Conservation (phyloP, 2,329 filamentous ascomycete genomes). For the Neonectria coccinea region DNA sequence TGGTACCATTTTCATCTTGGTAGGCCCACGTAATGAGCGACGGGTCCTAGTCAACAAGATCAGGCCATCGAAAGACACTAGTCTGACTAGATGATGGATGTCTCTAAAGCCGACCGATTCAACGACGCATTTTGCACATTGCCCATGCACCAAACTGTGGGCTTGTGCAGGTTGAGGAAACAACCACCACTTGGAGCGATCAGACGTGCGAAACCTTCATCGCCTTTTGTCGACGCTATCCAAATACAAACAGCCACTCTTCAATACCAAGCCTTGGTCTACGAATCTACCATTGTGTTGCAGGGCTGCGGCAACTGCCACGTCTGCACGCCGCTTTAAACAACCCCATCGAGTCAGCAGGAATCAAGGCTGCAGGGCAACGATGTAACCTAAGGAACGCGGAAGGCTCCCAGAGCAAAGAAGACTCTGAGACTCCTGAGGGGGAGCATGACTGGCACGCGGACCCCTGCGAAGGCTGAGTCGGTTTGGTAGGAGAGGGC, state of each 20-base stretch:
- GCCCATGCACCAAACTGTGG: constrained; percentile 29
- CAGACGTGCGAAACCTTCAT: constrained; percentile 25
- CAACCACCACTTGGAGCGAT: constrained; percentile 36
- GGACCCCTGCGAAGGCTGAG: constrained; percentile 43
- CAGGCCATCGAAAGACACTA: constrained; percentile 40
- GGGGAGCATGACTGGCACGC: constrained; percentile 36
- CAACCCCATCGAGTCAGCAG: constrained; percentile 14
- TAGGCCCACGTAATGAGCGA: constrained; percentile 29
- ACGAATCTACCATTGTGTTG: background rate
- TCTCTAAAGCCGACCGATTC: constrained; percentile 33
- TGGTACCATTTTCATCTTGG: constrained; percentile 17
- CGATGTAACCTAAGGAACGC: constrained; percentile 28
- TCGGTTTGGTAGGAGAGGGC: constrained; percentile 37
- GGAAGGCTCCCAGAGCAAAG: constrained; percentile 14
- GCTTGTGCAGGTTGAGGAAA: constrained; percentile 35
- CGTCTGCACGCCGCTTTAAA: constrained; percentile 23
- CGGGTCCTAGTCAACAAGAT: constrained; percentile 27
- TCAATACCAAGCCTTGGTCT: background rate
- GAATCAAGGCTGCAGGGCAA: constrained; percentile 34
- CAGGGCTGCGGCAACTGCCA: constrained; percentile 22
- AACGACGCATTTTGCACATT: constrained; percentile 25
- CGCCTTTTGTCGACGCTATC: constrained; percentile 1
- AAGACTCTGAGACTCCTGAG: constrained; percentile 18
- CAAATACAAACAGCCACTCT: background rate
- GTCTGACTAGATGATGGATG: constrained; percentile 31